These are phyloP conservation scores for Fusarium haematococcum DNA, from an alignment of 2,329 filamentous ascomycete species.

Conservation along the genomic window DNA sequence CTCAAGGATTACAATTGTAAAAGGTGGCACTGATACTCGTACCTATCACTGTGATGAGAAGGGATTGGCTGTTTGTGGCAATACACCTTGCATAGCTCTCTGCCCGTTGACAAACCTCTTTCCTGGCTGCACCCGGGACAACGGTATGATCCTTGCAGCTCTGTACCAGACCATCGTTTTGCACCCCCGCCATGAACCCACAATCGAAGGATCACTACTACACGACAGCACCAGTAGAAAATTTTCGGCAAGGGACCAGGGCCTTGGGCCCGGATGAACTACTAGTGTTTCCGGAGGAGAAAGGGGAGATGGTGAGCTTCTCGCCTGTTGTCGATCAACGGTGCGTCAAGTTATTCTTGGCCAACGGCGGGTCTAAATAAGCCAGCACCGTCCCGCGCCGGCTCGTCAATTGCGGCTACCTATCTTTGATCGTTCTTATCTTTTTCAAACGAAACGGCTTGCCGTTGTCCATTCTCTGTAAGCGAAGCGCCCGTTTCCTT, in stretches of 20 bases:
- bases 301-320: background rate
- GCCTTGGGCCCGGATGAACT: background rate
- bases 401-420: background rate
- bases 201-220: background rate
- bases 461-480: background rate
- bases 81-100: background rate
- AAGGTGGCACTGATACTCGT: background rate
- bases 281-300: background rate
- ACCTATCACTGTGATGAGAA: background rate
- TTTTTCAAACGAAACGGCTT: background rate
- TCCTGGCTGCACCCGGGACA: background rate
- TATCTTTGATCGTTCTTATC: background rate
- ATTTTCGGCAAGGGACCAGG: background rate
- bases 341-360: background rate
- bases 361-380: background rate
- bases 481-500: background rate
- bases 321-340: background rate
- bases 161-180: background rate
- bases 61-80: background rate
- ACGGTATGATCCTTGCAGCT: background rate
- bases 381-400: background rate
- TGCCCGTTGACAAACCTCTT: background rate
- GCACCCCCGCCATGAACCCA: background rate
- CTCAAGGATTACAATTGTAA: background rate
- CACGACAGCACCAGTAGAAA: background rate